Evolutionary conservation across 225 moss, liverwort and hornwort genomes (phyloP).

Genomic region (Thuidium tamariscinum): DNA sequence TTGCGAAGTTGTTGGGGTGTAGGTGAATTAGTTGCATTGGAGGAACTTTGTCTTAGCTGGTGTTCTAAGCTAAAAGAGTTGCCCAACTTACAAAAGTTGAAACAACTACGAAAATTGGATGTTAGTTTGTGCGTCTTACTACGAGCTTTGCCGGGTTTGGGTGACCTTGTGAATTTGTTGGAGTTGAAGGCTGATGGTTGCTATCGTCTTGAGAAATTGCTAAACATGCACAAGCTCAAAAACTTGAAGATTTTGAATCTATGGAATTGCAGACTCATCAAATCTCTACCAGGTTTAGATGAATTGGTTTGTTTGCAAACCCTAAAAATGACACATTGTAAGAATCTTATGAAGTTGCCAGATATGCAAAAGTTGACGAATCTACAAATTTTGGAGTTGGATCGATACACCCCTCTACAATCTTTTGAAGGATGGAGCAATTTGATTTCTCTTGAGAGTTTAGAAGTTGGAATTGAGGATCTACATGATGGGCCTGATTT

Average conservation of each 20-base stretch:
- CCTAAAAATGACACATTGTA: fast-evolving
- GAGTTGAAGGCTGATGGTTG: not conserved
- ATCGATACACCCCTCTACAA: fast-evolving
- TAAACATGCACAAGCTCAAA: fast-evolving
- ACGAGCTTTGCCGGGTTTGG: not conserved
- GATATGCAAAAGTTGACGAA: not conserved
- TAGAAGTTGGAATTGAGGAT: fast-evolving
- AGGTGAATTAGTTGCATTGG: not conserved
- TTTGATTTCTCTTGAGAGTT: fast-evolving
- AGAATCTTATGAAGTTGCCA: not conserved
- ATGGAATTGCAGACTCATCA: fast-evolving
- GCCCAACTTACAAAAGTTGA: not conserved
- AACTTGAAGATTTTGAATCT: not conserved
- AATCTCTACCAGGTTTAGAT: not conserved
- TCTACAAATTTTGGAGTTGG: not conserved
- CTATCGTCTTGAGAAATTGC: not conserved
- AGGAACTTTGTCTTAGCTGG: fast-evolving
- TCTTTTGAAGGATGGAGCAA: fast-evolving
- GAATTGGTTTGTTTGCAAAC: not conserved
- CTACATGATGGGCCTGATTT: fast-evolving
- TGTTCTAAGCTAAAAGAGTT: not conserved
- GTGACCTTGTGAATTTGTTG: not conserved
- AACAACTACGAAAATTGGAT: fast-evolving
- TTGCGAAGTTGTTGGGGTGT: not conserved
- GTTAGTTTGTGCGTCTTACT: fast-evolving